Percentiles rank a stretch among this genome's conserved stretches.
These are phyloP conservation scores for Colletotrichum kahawae DNA, from an alignment of 2,329 filamentous ascomycete species.

Conservation along the genomic window DNA sequence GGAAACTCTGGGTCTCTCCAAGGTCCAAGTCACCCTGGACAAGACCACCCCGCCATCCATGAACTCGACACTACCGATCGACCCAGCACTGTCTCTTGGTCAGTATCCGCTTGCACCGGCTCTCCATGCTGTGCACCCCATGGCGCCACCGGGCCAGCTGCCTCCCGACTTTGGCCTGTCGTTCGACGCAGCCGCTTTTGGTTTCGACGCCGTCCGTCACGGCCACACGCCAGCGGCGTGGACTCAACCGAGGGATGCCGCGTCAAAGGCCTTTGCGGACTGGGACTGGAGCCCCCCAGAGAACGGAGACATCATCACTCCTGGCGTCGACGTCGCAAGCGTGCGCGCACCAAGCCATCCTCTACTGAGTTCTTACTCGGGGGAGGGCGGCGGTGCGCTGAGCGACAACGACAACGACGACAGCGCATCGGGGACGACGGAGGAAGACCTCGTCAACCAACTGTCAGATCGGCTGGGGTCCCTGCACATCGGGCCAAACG, in stretches of 20 bases:
- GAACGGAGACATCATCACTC: background rate
- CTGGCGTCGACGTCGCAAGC: background rate
- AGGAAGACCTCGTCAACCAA: conserved; percentile 28
- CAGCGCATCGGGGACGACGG: background rate
- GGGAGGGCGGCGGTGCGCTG: background rate
- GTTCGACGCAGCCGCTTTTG: background rate
- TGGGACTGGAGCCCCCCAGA: background rate
- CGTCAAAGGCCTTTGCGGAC: background rate
- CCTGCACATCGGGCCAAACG: conserved; percentile 27
- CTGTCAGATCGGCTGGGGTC: conserved; percentile 30
- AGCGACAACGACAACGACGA: conserved; percentile 26
- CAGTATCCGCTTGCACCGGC: background rate
- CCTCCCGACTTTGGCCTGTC: background rate
- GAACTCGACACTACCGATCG: background rate
- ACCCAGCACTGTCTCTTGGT: background rate
- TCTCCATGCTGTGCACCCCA: background rate
- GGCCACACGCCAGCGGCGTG: background rate
- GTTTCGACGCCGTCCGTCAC: background rate
- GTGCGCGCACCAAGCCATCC: background rate
- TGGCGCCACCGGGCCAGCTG: background rate
- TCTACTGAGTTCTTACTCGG: background rate
- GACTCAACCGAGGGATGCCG: background rate
- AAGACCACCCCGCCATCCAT: background rate
- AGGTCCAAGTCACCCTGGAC: background rate
- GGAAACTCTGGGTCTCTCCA: background rate